Base-by-base conservation (phyloP, 73 alveolate genomes). In the Symbiodinium natans region DNA sequence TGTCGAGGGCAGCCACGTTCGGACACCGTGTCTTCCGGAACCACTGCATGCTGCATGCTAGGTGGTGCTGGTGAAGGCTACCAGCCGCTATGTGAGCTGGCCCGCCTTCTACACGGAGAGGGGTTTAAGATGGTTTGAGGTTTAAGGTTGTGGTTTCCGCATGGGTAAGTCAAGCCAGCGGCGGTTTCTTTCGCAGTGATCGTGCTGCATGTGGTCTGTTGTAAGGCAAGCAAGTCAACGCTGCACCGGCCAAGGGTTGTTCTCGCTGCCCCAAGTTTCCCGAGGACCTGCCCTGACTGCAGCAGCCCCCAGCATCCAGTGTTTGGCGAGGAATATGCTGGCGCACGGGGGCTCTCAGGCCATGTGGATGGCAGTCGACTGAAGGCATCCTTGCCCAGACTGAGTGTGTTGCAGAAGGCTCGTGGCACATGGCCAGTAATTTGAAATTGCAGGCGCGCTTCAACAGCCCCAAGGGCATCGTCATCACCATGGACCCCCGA, bases 81-180 rank as follows among this genome's bases (percentile, higher is more conserved):
- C 97, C 33, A 90, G 97, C 80, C 97, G 97, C 77, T 90, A 90
- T 34, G 97, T 90, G 89, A 71, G 82, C 97, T 90, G 97, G 97
- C 97, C 97, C 31, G 97, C 97, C 68, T 90, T 90, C 97, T 90
- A 90, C 77, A 90, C 97, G 75, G 95, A 36, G 19, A 77, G 89
- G 38, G 83, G 89, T 34, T 38, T 59, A 25, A 27, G 34, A 74
- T n/a, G n/a, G n/a, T n/a, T n/a, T n/a, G n/a, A n/a, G n/a, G n/a
- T n/a, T n/a, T n/a, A n/a, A n/a, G n/a, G n/a, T n/a, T n/a, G n/a
- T n/a, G n/a, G n/a, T n/a, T n/a, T n/a, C n/a, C n/a, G n/a, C n/a
- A n/a, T n/a, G n/a, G n/a, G n/a, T n/a, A n/a, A n/a, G n/a, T n/a
- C n/a, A n/a, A n/a, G n/a, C n/a, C n/a, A n/a, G n/a, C n/a, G n/a